phyloP scores from a whole-genome alignment of 2,329 filamentous ascomycete genomes.

The Knufia petricola region DNA sequence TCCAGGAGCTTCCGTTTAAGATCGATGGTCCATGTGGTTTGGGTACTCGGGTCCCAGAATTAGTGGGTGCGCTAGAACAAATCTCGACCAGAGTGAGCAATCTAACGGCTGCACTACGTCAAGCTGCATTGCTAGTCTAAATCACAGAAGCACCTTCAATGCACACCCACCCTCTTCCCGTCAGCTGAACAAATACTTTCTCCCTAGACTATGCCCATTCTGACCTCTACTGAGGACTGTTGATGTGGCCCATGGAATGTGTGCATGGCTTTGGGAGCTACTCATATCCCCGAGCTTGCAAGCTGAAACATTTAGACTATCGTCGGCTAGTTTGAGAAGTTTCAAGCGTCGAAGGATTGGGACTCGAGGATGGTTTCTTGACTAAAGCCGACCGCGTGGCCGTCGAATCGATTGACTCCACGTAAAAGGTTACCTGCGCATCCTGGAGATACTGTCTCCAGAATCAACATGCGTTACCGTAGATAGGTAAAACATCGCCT shows the following conservation, averaged over 20 bases:
- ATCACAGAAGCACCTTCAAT: conserved; percentile 1
- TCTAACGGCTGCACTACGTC: conserved; percentile 2
- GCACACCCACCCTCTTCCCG: neutral
- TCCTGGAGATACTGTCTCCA: no score
- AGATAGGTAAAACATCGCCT: neutral
- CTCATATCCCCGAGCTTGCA: neutral
- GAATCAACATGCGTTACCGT: neutral
- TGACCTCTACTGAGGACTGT: neutral
- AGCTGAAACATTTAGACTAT: neutral
- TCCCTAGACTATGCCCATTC: neutral
- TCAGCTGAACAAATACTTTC: conserved; percentile 1
- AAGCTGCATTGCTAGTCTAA: neutral
- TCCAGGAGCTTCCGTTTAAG: neutral
- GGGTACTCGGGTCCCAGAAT: no score
- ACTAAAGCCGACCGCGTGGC: neutral
- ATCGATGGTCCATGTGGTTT: neutral
- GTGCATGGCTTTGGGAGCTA: neutral
- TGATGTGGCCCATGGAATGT: neutral
- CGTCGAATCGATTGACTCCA: no score
- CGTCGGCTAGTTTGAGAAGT: neutral
- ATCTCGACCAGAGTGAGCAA: neutral
- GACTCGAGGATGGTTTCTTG: neutral
- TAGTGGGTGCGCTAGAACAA: neutral
- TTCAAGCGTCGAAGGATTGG: neutral
- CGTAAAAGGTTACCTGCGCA: no score